These are phyloP conservation scores for Maudiozyma humilis DNA, from an alignment of 1,139 yeast genomes.

Conservation along the genomic window DNA sequence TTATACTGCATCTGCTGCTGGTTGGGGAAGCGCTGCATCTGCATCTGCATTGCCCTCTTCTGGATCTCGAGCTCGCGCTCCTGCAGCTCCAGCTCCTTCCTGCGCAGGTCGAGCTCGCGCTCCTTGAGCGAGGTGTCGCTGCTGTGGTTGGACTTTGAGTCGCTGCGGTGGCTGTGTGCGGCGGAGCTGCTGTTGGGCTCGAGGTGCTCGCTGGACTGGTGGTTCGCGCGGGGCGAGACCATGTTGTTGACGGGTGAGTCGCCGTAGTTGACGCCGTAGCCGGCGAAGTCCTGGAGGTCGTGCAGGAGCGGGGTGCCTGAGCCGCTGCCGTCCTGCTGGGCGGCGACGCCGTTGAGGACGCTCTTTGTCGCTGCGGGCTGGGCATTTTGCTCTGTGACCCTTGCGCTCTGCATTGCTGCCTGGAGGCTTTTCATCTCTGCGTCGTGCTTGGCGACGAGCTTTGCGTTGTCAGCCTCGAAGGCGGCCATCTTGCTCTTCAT, in stretches of 20 bases:
- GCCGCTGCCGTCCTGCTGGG: conserved; percentile 13
- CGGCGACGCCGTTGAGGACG: conserved; percentile 1
- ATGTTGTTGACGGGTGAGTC: conserved; percentile 19
- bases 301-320: conserved; percentile 29
- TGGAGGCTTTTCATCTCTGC: conserved; percentile 2
- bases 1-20: conserved; percentile 6
- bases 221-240: neutral
- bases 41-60: conserved; percentile 27
- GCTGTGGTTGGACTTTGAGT: conserved; percentile 4
- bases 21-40: conserved; percentile 8
- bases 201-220: neutral
- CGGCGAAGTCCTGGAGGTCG: conserved; percentile 30
- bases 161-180: conserved; percentile 4
- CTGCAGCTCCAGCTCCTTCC: conserved; percentile 39
- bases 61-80: conserved; percentile 36
- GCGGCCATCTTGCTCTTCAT: conserved; percentile 2
- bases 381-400: neutral
- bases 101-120: conserved; percentile 38
- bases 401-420: neutral
- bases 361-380: neutral
- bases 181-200: neutral
- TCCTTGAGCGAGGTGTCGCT: conserved; percentile 19
- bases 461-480: conserved; percentile 1
- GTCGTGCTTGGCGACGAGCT: conserved; percentile 1
- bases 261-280: conserved; percentile 26